These are phyloP conservation scores for Melastoma malabathricum DNA, from an alignment of 345 rosid genomes.

Conservation along the genomic window DNA sequence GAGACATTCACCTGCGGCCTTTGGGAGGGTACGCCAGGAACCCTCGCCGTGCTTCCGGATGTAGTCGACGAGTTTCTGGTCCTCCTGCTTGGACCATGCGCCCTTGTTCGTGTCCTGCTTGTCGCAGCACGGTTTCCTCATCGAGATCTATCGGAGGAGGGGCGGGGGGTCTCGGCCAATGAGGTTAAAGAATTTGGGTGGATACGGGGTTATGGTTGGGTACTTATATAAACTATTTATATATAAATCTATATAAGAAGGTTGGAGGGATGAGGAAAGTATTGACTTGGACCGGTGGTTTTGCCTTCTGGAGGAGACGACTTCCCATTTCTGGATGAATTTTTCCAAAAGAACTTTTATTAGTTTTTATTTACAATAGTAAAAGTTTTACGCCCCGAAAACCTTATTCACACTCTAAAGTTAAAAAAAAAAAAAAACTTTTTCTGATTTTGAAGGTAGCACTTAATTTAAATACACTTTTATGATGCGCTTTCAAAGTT, in stretches of 20 bases:
- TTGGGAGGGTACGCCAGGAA: conserved; percentile 29
- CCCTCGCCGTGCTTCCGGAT: conserved; percentile 32
- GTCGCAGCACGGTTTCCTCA: conserved; percentile 32
- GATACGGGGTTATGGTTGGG: background rate
- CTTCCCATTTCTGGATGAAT: too few species aligned
- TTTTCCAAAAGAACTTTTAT: too few species aligned
- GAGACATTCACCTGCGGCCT: conserved; percentile 22
- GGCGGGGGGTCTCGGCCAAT: background rate
- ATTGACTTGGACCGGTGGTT: conserved; percentile 39
- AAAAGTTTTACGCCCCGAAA: too few species aligned
- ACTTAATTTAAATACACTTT: too few species aligned
- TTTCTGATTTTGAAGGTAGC: too few species aligned
- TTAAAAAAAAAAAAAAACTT: too few species aligned
- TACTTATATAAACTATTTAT: background rate
- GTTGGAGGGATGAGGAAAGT: background rate
- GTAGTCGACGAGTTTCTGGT: conserved; percentile 28
- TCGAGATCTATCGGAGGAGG: background rate
- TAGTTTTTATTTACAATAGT: too few species aligned
- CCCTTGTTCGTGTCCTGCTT: conserved; percentile 28
- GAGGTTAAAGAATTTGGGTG: background rate
- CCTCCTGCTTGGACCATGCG: conserved; percentile 37
- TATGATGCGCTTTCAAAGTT: too few species aligned
- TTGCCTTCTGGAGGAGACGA: background rate
- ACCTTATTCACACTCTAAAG: too few species aligned
- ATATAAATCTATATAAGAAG: conserved; percentile 2